Evolutionary conservation across 177 flowering plant genomes (phyloP), one percentile per base, ranked within the genome.

Genomic region (Vitis hybrid): DNA sequence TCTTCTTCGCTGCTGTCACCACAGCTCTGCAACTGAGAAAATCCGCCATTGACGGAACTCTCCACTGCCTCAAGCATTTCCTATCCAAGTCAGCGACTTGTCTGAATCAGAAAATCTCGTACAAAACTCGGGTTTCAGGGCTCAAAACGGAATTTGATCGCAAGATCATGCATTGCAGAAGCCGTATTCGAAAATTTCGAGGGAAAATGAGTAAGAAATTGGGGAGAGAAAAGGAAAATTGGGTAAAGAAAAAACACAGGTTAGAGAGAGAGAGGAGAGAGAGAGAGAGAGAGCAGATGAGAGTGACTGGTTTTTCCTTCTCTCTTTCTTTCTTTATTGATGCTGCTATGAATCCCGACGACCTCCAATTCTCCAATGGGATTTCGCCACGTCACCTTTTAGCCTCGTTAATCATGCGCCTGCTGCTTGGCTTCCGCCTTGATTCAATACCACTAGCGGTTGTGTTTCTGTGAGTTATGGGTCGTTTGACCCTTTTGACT

Each of bases 1-100:
- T 89, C 95, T 63, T 93, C 98, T 26, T 89, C 94, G 61, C 91
- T 86, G 50, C 90, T 87, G 6, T 87, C 93, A 4, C 86, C 92
- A 50, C 85, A 82, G 81, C 90, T 85, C 80, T 86, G 92, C 45
- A 80, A 70, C 55, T 82, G 84, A 18, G 84, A 70, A 55, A 81
- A 82, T 12, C 88, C 89, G 29, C 84, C 88, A 79, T 82, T 81
- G 53, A 81, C 81, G 5, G 81, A 79, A 71, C 85, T 86, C 80
- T 82, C 87, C 66, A 84, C 69, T 65, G 80, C 76, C 66, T 83
- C 89, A n/a, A 84, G 72, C 89, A 86, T 88, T 79, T 77, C 70
- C 20, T 6, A 26, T 39, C 50, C 52, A 55, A 29, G 55, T 51
- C 60, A 22, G 55, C 45, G 60, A 68, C 56, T 45, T 66, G 45